These are phyloP conservation scores for Hymenoscyphus infarciens DNA, from an alignment of 2,329 filamentous ascomycete species.

Conservation along the genomic window DNA sequence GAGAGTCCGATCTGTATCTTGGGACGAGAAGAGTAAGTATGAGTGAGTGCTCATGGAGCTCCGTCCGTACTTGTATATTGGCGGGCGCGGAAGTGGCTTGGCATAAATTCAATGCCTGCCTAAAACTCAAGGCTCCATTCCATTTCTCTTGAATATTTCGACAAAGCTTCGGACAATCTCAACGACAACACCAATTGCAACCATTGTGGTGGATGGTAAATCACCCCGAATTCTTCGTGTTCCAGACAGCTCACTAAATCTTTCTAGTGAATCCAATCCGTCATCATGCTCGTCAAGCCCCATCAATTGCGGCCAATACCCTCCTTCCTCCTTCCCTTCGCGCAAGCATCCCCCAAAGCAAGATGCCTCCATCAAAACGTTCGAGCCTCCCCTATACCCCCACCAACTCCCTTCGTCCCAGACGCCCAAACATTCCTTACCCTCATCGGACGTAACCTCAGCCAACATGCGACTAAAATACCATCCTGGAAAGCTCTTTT, in stretches of 20 bases:
- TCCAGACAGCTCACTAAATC: constrained; percentile 4
- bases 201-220: constrained; percentile 5
- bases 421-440: constrained; percentile 82
- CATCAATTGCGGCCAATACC: constrained; percentile 31
- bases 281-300: constrained; percentile 32
- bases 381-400: constrained; percentile 50
- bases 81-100: no score
- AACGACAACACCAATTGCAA: constrained; percentile 14
- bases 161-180: constrained; percentile 10
- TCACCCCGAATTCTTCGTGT: no score
- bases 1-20: no score
- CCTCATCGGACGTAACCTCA: constrained; percentile 84
- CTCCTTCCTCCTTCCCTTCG: constrained; percentile 33
- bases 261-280: constrained; percentile 8
- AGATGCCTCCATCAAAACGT: constrained; percentile 40
- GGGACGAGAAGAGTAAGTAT: no score
- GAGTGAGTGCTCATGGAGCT: no score
- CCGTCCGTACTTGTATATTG: no score
- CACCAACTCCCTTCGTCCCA: constrained; percentile 80
- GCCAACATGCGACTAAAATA: constrained; percentile 80
- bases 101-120: no score
- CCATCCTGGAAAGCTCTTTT: constrained; percentile 89
- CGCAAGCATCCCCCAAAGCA: constrained; percentile 29
- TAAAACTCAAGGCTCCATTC: no score
- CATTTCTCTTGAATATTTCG: no score